A percentile compares a stretch with the other conserved stretches of the same genome.
These are phyloP conservation scores for Sarcomyxa edulis DNA, from an alignment of 768 basidiomycete species.

Conservation along the genomic window DNA sequence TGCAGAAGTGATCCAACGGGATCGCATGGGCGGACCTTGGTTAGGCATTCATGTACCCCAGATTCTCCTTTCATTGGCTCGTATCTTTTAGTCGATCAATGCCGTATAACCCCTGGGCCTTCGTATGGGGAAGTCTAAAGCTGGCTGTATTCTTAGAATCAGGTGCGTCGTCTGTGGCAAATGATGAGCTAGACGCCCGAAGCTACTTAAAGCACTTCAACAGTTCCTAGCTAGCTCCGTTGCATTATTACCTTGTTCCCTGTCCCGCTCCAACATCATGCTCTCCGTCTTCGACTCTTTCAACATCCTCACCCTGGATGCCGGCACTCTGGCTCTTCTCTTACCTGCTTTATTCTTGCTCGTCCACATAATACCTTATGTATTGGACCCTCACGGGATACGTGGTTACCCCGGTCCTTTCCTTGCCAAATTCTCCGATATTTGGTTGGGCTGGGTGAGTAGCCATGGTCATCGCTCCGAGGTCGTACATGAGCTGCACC, in stretches of 20 bases:
- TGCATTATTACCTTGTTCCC: constrained; percentile 5
- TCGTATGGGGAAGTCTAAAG: too few species aligned
- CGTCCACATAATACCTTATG: constrained; percentile 41
- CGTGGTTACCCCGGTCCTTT: constrained; percentile 64
- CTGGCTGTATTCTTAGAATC: too few species aligned
- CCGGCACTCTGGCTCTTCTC: constrained; percentile 18
- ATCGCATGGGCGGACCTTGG: too few species aligned
- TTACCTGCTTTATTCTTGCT: constrained; percentile 25
- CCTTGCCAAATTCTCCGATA: constrained; percentile 64
- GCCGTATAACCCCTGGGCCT: constrained; percentile 20
- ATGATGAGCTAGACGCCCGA: too few species aligned
- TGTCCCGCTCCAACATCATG: constrained; percentile 16
- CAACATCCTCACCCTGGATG: constrained; percentile 15
- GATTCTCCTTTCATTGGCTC: constrained; percentile 13
- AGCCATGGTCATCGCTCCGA: constrained; percentile 75
- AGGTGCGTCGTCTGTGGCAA: too few species aligned
- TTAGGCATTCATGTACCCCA: constrained; percentile 7
- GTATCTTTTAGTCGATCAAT: constrained; percentile 17
- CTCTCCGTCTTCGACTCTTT: constrained; percentile 17
- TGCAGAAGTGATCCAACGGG: too few species aligned
- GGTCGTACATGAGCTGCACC: constrained; percentile 66
- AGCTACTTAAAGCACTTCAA: constrained; percentile 12
- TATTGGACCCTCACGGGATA: constrained; percentile 55
- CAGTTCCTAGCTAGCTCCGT: constrained; percentile 2
- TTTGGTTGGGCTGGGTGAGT: constrained; percentile 65